A percentile compares a stretch with the other conserved stretches of the same genome.
phyloP scores from a whole-genome alignment of 352 stramenopile genomes.

The Salisapilia sapeloensis region DNA sequence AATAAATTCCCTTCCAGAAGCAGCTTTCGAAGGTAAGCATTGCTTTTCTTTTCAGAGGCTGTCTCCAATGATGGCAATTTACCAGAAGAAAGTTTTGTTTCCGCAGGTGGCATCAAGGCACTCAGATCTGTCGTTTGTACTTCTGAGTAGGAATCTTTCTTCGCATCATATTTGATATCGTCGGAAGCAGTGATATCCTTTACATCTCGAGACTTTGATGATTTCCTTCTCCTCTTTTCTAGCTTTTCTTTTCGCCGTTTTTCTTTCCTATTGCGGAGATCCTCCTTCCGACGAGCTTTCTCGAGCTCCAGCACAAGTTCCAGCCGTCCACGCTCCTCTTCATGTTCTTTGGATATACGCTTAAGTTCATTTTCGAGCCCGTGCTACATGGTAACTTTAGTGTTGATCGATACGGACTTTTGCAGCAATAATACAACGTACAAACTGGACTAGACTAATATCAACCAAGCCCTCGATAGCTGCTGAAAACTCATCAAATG shows the following conservation, averaged over 20 bases:
- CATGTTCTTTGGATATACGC: slow-evolving; percentile 44
- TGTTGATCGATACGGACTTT: too few relatives aligned
- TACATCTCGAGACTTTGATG: slow-evolving; percentile 2
- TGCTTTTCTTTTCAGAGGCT: too few relatives aligned
- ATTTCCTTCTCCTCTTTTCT: slow-evolving; percentile 25
- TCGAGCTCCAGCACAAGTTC: slow-evolving; percentile 49
- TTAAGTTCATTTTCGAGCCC: slow-evolving; percentile 42
- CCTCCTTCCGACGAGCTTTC: slow-evolving; percentile 48
- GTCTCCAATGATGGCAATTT: too few relatives aligned
- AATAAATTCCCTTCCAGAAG: too few relatives aligned
- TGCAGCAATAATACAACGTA: too few relatives aligned
- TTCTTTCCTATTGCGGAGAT: slow-evolving; percentile 43
- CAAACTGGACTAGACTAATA: too few relatives aligned
- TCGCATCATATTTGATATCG: slow-evolving; percentile 1
- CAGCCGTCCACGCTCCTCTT: slow-evolving; percentile 35
- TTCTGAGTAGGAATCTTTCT: neutral
- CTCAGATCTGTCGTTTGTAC: too few relatives aligned
- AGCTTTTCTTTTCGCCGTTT: slow-evolving; percentile 32
- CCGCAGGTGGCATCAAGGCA: too few relatives aligned
- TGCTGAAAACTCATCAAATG: too few relatives aligned
- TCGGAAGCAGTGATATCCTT: neutral
- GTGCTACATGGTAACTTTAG: slow-evolving; percentile 11
- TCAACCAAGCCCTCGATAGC: too few relatives aligned
- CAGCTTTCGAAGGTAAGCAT: too few relatives aligned
- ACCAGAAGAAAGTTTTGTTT: too few relatives aligned